Percentiles rank a stretch among this genome's conserved stretches.
phyloP scores from a whole-genome alignment of 371 early-diverging fungal species.

The Haplosporangium sp. region DNA sequence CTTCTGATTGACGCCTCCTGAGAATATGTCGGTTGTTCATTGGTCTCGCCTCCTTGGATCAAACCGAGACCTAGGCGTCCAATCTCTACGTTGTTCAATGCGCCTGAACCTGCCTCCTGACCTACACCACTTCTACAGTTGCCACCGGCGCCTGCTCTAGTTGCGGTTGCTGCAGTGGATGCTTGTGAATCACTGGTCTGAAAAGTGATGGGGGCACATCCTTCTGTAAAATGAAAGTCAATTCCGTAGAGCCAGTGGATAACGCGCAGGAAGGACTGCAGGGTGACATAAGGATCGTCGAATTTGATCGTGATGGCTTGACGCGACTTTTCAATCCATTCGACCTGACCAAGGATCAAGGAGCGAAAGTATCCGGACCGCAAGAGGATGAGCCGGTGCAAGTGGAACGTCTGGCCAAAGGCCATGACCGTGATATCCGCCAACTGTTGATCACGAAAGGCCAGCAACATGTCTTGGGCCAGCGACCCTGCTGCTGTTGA shows the following conservation, averaged over 20 bases:
- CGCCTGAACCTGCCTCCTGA: too few species aligned
- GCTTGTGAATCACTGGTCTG: neutral
- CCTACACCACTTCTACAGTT: too few species aligned
- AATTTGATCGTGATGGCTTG: slow-evolving; percentile 39
- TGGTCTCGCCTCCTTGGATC: neutral
- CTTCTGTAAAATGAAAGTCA: slow-evolving; percentile 46
- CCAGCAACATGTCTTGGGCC: slow-evolving; percentile 51
- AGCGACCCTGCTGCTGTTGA: slow-evolving; percentile 45
- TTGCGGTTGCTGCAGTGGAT: neutral
- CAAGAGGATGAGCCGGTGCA: slow-evolving; percentile 49
- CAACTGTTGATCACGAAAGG: slow-evolving; percentile 49
- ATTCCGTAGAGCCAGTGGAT: slow-evolving; percentile 54
- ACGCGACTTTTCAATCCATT: slow-evolving; percentile 51
- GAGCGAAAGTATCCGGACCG: slow-evolving; percentile 52
- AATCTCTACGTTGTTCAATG: too few species aligned
- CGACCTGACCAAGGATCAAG: slow-evolving; percentile 45
- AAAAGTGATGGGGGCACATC: slow-evolving; percentile 30
- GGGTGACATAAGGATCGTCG: slow-evolving; percentile 42
- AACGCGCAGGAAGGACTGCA: slow-evolving; percentile 44
- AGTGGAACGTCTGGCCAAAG: slow-evolving; percentile 48
- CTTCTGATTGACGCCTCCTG: slow-evolving; percentile 2
- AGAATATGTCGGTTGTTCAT: neutral
- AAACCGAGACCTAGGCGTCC: neutral
- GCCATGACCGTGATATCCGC: slow-evolving; percentile 50
- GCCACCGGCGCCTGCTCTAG: neutral